Evolutionary conservation across 208 protist genomes (phyloP).

Genomic region (Wallacemonas sp.): DNA sequence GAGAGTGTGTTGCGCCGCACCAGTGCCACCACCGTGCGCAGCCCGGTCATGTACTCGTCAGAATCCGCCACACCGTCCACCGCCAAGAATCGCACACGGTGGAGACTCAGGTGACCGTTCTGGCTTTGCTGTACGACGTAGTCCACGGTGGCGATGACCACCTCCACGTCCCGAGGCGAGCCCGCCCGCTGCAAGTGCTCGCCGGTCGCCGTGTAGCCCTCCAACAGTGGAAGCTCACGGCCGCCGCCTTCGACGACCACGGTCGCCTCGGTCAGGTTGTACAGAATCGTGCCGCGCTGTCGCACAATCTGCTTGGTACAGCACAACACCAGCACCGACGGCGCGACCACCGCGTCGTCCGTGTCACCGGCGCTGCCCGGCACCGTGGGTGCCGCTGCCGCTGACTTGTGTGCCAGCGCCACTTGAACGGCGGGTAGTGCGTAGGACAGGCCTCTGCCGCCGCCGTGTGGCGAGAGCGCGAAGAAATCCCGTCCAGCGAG

Average conservation of each 20-base stretch:
- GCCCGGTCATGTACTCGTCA: slow-evolving; percentile 26
- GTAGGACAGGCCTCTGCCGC: slow-evolving; percentile 96
- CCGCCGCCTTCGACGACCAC: slow-evolving; percentile 49
- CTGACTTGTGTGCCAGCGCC: slow-evolving; percentile 12
- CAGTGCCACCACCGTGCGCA: slow-evolving; percentile 81
- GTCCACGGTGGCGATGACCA: slow-evolving; percentile 86
- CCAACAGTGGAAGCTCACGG: slow-evolving; percentile 1
- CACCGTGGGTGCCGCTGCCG: neutral
- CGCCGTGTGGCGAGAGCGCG: slow-evolving; percentile 93
- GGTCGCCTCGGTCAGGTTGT: slow-evolving; percentile 43
- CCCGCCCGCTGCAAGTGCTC: slow-evolving; percentile 79
- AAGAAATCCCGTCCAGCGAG: slow-evolving; percentile 91
- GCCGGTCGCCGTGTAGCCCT: slow-evolving; percentile 89
- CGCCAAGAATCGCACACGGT: slow-evolving; percentile 81
- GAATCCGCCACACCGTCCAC: slow-evolving; percentile 96
- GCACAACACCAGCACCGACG: slow-evolving; percentile 94
- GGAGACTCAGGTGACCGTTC: slow-evolving; percentile 54
- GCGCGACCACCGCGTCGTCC: slow-evolving; percentile 21
- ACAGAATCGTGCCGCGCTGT: slow-evolving; percentile 91
- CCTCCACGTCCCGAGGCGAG: slow-evolving; percentile 55
- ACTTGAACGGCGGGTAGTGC: slow-evolving; percentile 87
- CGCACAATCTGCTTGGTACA: slow-evolving; percentile 95
- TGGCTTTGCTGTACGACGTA: slow-evolving; percentile 56
- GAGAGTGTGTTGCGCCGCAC: slow-evolving; percentile 60
- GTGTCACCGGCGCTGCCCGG: neutral